Conservation (phyloP, 495 filamentous ascomycete genomes). For the Saxophila tyrrhenica region DNA sequence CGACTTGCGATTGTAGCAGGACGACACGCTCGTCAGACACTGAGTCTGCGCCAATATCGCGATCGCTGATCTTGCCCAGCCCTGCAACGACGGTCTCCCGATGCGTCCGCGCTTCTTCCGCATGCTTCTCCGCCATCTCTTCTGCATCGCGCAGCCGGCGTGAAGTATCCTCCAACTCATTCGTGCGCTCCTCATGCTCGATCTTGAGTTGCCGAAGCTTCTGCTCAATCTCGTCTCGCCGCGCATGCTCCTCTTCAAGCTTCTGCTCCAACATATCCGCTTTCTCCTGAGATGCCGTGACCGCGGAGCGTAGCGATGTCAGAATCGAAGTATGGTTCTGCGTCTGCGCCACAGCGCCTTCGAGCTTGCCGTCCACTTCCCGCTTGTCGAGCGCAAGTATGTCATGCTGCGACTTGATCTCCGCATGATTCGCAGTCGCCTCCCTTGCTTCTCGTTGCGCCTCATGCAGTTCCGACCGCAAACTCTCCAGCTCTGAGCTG, state of each 20-base stretch:
- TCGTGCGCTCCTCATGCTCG: slow-evolving; percentile 73
- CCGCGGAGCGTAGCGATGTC: slow-evolving; percentile 62
- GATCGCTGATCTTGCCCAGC: slow-evolving; percentile 54
- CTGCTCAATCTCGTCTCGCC: slow-evolving; percentile 63
- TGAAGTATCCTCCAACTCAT: slow-evolving; percentile 65
- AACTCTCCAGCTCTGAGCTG: slow-evolving; percentile 66
- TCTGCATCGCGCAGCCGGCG: slow-evolving; percentile 75
- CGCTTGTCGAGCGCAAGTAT: slow-evolving; percentile 73
- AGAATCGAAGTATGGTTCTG: slow-evolving; percentile 65
- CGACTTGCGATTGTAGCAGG: slow-evolving; percentile 68
- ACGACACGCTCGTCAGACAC: slow-evolving; percentile 63
- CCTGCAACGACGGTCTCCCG: slow-evolving; percentile 73
- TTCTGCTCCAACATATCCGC: slow-evolving; percentile 64
- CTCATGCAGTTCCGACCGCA: slow-evolving; percentile 75
- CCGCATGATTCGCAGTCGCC: slow-evolving; percentile 59
- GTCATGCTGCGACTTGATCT: slow-evolving; percentile 61
- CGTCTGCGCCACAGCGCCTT: slow-evolving; percentile 52
- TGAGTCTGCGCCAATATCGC: slow-evolving; percentile 40
- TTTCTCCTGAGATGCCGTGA: slow-evolving; percentile 66
- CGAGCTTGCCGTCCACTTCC: slow-evolving; percentile 59
- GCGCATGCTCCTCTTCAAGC: slow-evolving; percentile 69
- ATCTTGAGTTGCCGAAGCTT: slow-evolving; percentile 68
- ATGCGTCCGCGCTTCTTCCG: slow-evolving; percentile 76
- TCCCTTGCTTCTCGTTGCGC: slow-evolving; percentile 63
- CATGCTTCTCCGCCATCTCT: slow-evolving; percentile 78